A percentile compares a stretch with the other conserved stretches of the same genome.
phyloP scores from a whole-genome alignment of 2,329 filamentous ascomycete genomes.

The Xylariales sp. region DNA sequence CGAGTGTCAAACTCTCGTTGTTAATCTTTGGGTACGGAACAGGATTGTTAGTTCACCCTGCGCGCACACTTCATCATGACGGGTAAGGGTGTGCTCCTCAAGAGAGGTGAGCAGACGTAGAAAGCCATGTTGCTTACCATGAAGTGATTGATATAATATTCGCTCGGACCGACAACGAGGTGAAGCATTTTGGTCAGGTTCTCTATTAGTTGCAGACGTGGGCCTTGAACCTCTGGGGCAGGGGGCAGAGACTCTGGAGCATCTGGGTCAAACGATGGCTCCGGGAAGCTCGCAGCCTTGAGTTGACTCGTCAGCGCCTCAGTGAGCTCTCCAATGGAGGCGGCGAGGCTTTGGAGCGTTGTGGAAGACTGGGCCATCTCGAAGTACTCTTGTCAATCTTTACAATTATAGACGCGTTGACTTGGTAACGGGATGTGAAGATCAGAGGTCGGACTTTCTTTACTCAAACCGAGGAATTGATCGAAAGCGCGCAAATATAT shows the following conservation, averaged over 20 bases:
- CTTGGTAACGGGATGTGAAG: too few relatives aligned
- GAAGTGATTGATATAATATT: too few relatives aligned
- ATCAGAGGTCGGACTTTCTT: too few relatives aligned
- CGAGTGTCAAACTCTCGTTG: slow-evolving; percentile 38
- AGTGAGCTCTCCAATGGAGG: slow-evolving; percentile 38
- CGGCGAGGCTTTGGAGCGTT: slow-evolving; percentile 36
- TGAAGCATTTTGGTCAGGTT: slow-evolving; percentile 40
- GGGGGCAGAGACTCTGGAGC: slow-evolving; percentile 35
- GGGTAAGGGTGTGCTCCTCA: too few relatives aligned
- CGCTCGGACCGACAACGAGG: too few relatives aligned
- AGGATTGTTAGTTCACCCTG: slow-evolving; percentile 21
- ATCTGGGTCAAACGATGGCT: slow-evolving; percentile 38
- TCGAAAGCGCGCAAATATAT: too few relatives aligned
- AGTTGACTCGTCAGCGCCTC: slow-evolving; percentile 35
- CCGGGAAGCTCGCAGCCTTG: slow-evolving; percentile 34
- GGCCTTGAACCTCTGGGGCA: slow-evolving; percentile 37
- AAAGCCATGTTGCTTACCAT: too few relatives aligned
- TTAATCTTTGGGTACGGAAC: slow-evolving; percentile 24
- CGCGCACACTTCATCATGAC: slow-evolving; percentile 41
- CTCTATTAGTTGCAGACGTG: slow-evolving; percentile 39
- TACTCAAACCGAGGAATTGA: too few relatives aligned
- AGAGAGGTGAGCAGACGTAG: too few relatives aligned
- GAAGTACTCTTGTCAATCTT: too few relatives aligned
- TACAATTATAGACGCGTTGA: too few relatives aligned
- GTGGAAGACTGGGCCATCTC: slow-evolving; percentile 27